Conservation (phyloP, 352 stramenopile species). For the Globisporangium rhizosaccharum region DNA sequence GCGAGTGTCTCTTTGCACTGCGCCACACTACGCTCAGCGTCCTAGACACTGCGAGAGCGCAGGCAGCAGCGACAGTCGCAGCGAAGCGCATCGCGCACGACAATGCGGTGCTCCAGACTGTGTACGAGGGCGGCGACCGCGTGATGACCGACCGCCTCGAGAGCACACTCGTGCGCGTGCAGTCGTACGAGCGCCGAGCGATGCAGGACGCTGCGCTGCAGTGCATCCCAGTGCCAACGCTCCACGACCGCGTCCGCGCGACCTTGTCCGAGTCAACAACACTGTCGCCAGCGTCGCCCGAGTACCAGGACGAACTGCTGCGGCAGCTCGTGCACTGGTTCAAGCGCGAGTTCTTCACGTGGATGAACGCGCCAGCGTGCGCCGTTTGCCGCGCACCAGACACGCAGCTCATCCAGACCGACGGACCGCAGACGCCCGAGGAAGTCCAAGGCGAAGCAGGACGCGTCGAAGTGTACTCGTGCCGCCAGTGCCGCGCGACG, state of each 20-base stretch:
- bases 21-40: conserved; percentile 23
- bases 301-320: conserved; percentile 63
- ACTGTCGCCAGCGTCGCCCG: conserved; percentile 24
- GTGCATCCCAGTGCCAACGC: conserved; percentile 53
- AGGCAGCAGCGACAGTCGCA: conserved; percentile 11
- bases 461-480: conserved; percentile 87
- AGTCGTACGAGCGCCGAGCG: conserved; percentile 55
- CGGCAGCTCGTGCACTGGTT: conserved; percentile 85
- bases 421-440: conserved; percentile 48
- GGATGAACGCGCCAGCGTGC: conserved; percentile 84
- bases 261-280: conserved; percentile 18
- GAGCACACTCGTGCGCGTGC: conserved; percentile 41
- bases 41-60: conserved; percentile 20
- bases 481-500: conserved; percentile 34
- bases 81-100: conserved; percentile 14
- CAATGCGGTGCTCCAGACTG: conserved; percentile 21
- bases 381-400: conserved; percentile 38
- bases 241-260: conserved; percentile 56
- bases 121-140: conserved; percentile 48
- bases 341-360: conserved; percentile 88
- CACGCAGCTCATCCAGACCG: conserved; percentile 37
- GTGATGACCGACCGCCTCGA: conserved; percentile 41
- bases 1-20: conserved; percentile 60
- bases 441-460: conserved; percentile 52
- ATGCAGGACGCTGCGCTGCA: conserved; percentile 67